Conservation (phyloP, 768 basidiomycete species). For the Lactifluus echinatus region DNA sequence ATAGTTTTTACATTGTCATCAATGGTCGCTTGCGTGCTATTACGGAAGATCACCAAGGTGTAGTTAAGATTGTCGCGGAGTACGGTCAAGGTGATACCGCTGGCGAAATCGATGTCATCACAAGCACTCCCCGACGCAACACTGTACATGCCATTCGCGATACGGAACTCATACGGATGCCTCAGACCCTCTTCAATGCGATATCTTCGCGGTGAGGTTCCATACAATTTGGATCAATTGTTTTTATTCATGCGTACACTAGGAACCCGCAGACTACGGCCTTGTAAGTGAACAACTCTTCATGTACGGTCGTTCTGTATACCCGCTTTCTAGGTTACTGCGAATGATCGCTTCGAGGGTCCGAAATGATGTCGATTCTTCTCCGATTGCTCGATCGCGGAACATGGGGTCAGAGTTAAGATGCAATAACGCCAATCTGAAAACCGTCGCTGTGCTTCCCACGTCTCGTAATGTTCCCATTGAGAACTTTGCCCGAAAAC, state of each 20-base stretch:
- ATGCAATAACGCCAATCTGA: slow-evolving; percentile 78
- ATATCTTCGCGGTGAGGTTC: slow-evolving; percentile 68
- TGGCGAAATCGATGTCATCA: slow-evolving; percentile 96
- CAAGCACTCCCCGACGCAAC: slow-evolving; percentile 73
- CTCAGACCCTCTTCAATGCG: slow-evolving; percentile 94
- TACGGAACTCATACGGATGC: slow-evolving; percentile 94
- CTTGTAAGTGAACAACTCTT: slow-evolving; percentile 41
- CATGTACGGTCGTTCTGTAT: background rate
- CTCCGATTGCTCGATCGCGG: slow-evolving; percentile 42
- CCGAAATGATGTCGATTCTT: slow-evolving; percentile 67
- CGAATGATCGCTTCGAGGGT: slow-evolving; percentile 91
- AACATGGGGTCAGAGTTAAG: slow-evolving; percentile 51
- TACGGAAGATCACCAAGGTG: slow-evolving; percentile 66
- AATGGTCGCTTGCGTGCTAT: slow-evolving; percentile 93
- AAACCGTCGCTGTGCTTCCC: slow-evolving; percentile 91
- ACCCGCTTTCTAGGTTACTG: slow-evolving; percentile 42
- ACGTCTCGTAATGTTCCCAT: slow-evolving; percentile 82
- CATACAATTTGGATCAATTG: background rate
- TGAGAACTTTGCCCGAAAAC: slow-evolving; percentile 80
- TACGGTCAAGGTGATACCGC: slow-evolving; percentile 97
- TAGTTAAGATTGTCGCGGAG: slow-evolving; percentile 78
- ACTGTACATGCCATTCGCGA: slow-evolving; percentile 98
- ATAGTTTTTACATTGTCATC: slow-evolving; percentile 97
- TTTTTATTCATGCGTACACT: background rate
- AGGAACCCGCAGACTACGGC: slow-evolving; percentile 83